These are phyloP conservation scores for Rhizopus sp. DNA, from an alignment of 371 early-diverging fungal genomes.

Conservation along the genomic window DNA sequence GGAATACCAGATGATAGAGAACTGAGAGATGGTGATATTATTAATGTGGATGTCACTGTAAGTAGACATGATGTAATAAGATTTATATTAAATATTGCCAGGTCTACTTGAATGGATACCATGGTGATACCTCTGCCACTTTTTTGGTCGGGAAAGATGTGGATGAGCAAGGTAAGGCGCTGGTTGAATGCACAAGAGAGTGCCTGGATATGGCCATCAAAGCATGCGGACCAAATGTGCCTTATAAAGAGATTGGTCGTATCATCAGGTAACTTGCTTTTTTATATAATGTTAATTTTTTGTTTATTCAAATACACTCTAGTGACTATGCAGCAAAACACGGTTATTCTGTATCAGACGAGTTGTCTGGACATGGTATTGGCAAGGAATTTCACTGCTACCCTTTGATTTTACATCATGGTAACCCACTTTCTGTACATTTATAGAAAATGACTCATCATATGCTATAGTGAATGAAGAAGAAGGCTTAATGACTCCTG, in stretches of 20 bases:
- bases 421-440: conserved; percentile 28
- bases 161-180: conserved; percentile 61
- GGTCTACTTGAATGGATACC: conserved; percentile 75
- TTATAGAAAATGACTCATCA: not conserved
- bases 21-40: conserved; percentile 81
- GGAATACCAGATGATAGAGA: conserved; percentile 86
- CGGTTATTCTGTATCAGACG: conserved; percentile 71
- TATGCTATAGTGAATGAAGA: not conserved
- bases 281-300: not conserved
- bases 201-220: conserved; percentile 75
- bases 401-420: conserved; percentile 65
- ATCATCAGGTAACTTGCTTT: conserved; percentile 57
- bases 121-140: conserved; percentile 87
- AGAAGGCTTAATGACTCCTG: conserved; percentile 51
- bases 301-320: not conserved
- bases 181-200: conserved; percentile 73
- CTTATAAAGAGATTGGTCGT: conserved; percentile 71
- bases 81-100: conserved; percentile 19
- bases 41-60: conserved; percentile 86
- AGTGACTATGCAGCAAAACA: conserved; percentile 53
- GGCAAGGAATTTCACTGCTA: conserved; percentile 70
- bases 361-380: conserved; percentile 90
- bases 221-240: conserved; percentile 78
- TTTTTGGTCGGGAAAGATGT: conserved; percentile 77
- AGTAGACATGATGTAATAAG: not conserved